Evolutionary conservation across 176 grass and related monocot species (phyloP), one percentile per base, ranked within the genome.

Genomic region (Saccharum spontaneum): DNA sequence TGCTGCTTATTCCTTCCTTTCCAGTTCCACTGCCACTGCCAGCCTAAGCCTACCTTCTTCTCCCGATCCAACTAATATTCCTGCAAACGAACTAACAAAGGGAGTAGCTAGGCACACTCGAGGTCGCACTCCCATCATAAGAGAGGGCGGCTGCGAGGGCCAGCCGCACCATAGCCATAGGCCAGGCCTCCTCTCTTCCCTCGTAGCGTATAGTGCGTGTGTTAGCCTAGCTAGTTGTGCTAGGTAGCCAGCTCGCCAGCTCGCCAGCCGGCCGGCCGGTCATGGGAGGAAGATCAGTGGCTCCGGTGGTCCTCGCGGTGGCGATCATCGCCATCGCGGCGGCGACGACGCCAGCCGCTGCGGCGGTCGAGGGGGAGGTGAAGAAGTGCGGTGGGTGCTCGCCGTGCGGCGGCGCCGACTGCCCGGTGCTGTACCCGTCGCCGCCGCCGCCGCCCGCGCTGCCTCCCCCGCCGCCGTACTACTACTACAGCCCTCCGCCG

Each of bases 401-500:
- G 6, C 59, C 86, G 10, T 91, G 90, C 57, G 86, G 17, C 10
- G 74, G 86, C 50, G 0, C 83, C 1, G 85, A 30, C 72, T 88
- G 86, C 40, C 86, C 86, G 15, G 80, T 78, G 28, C 5, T 86
- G 40, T 86, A 52, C 45, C 83, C 86, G 55, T 72, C n/a, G n/a
- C n/a, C 86, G 17, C 78, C 86, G 22, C 78, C 83, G 0, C 90
- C 82, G 8, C 87, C 82, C 4, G 82, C 46, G 20, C 37, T 84
- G 8, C 74, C 86, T n/a, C 20, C 8, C 83, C 76, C 13, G 28
- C 71, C 88, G 46, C 91, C 91, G 52, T 80, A 86, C 80, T 86
- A 87, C 84, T 91, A 91, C 81, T 91, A 91, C 89, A 87, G 85
- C 76, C 89, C 89, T 3, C 89, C 89, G 3, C 89, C 89, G 2